A percentile compares a stretch with the other conserved stretches of the same genome.
Evolutionary conservation across 176 grass and related monocot genomes (phyloP).

Genomic region (barley (Hordeum vulgare)): DNA sequence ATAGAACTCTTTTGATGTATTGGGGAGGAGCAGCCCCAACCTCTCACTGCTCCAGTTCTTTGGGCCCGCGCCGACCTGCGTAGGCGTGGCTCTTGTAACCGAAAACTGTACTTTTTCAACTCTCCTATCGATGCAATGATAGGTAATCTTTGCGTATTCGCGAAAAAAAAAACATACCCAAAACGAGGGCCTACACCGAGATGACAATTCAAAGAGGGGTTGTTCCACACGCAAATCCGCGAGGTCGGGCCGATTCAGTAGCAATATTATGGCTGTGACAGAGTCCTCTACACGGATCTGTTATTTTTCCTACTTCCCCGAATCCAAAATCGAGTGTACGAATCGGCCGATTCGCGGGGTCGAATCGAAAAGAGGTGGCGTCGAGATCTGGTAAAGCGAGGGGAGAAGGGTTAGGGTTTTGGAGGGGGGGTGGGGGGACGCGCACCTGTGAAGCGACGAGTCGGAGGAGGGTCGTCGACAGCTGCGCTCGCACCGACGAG

Average conservation of each 20-base stretch:
- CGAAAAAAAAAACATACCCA: neutral
- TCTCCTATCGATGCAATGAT: too few species aligned
- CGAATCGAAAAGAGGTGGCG: neutral
- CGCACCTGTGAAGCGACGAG: neutral
- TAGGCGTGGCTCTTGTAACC: too few species aligned
- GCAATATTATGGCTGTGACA: neutral
- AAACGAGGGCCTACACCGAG: neutral
- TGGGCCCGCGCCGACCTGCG: too few species aligned
- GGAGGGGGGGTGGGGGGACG: neutral
- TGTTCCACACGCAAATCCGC: neutral
- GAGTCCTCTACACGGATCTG: neutral
- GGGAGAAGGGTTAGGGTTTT: slow-evolving; percentile 6
- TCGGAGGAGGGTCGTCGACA: neutral
- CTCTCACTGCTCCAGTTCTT: too few species aligned
- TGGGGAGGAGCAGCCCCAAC: too few species aligned
- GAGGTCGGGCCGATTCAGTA: neutral
- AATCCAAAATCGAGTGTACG: neutral
- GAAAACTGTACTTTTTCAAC: too few species aligned
- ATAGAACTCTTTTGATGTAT: too few species aligned
- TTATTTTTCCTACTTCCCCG: neutral
- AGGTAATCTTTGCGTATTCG: too few species aligned
- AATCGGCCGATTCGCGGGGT: neutral
- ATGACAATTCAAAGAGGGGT: neutral
- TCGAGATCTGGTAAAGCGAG: neutral
- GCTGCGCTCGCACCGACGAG: neutral